Percentiles rank a stretch among this genome's conserved stretches.
phyloP scores from a whole-genome alignment of 306 rosid species.

The Albizia julibrissin region DNA sequence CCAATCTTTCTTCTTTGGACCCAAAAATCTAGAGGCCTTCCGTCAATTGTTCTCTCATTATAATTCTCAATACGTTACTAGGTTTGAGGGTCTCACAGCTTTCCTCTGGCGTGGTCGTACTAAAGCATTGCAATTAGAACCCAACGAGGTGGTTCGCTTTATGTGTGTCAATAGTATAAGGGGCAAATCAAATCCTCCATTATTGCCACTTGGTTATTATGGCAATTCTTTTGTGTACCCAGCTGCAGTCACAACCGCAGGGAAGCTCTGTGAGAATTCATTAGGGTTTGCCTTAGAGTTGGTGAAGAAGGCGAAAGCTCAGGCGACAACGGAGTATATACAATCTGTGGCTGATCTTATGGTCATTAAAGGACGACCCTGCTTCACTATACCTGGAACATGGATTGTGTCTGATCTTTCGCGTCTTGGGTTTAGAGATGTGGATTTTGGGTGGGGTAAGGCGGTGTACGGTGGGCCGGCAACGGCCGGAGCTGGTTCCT shows the following conservation, averaged over 20 bases:
- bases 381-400: too few relatives aligned
- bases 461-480: not conserved
- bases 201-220: not conserved
- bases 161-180: not conserved
- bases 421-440: not conserved
- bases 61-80: too few relatives aligned
- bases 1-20: too few relatives aligned
- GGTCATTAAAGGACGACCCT: not conserved
- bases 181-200: not conserved
- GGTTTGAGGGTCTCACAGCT: too few relatives aligned
- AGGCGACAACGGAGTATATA: not conserved
- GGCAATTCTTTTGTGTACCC: not conserved
- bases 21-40: too few relatives aligned
- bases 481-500: not conserved
- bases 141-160: too few relatives aligned
- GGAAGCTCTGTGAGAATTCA: not conserved
- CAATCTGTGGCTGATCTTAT: not conserved
- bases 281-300: too few relatives aligned
- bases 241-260: not conserved
- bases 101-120: too few relatives aligned
- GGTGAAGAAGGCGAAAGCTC: too few relatives aligned
- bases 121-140: too few relatives aligned
- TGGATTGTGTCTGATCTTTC: not conserved
- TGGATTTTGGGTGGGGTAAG: not conserved
- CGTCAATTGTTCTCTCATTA: too few relatives aligned